Evolutionary conservation across 192 early-diverging fungal species (phyloP).

Genomic region (Coemansia sp.): DNA sequence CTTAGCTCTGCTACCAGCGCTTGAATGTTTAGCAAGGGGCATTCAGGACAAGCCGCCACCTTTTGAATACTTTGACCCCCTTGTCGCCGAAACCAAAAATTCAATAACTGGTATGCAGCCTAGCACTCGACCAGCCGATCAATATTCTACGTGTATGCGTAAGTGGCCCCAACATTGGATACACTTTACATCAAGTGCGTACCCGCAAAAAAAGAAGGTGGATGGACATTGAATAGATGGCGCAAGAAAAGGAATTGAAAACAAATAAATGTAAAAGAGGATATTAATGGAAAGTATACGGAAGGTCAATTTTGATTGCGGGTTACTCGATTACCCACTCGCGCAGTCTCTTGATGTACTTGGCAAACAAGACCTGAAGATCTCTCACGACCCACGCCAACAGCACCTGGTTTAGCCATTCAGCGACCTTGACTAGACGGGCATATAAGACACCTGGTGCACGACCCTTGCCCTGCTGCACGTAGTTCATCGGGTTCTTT

Average conservation of each 20-base stretch:
- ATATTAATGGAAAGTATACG: neutral
- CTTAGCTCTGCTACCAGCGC: neutral
- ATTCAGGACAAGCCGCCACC: neutral
- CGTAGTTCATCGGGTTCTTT: constrained; percentile 46
- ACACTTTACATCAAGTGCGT: neutral
- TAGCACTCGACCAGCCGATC: neutral
- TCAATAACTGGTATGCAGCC: neutral
- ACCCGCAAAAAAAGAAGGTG: neutral
- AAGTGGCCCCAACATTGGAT: neutral
- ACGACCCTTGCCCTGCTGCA: constrained; percentile 52
- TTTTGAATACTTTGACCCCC: neutral
- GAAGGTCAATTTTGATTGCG: neutral
- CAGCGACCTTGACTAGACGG: constrained; percentile 47
- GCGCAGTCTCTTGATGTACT: constrained; percentile 58
- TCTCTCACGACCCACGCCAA: constrained; percentile 57
- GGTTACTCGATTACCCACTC: constrained; percentile 55
- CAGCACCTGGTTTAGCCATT: constrained; percentile 56
- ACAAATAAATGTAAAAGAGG: neutral
- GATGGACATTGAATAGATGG: neutral
- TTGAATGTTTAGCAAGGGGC: neutral
- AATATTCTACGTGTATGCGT: neutral
- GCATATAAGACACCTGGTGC: constrained; percentile 53
- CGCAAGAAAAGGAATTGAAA: constrained; percentile 5
- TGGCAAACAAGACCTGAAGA: constrained; percentile 54
- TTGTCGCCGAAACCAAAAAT: neutral